Evolutionary conservation across 305 asterid species (phyloP).

Genomic region (Fraxinus angustifolia): DNA sequence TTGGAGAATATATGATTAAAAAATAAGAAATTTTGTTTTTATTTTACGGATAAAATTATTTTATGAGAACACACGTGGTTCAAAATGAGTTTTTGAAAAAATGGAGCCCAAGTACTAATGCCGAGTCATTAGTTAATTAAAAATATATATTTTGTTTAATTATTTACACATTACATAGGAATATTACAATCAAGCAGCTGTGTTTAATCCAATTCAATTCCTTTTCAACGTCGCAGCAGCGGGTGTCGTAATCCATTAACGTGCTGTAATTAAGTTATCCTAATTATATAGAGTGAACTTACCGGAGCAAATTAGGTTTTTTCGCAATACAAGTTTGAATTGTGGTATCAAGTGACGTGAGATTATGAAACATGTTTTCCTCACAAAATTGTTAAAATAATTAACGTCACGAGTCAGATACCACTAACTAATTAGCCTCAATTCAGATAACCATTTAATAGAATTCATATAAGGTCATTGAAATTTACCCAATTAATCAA

Average conservation of each 20-base stretch:
- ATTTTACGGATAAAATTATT: no score
- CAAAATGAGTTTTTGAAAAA: no score
- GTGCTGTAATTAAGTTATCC: not conserved
- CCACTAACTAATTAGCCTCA: conserved; percentile 22
- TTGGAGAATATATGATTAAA: no score
- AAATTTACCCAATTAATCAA: no score
- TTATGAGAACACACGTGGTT: no score
- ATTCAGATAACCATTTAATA: not conserved
- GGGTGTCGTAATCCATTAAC: not conserved
- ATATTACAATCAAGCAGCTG: not conserved
- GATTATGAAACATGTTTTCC: not conserved
- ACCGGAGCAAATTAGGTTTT: not conserved
- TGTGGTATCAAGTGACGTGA: not conserved
- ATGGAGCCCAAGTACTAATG: no score
- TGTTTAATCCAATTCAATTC: not conserved
- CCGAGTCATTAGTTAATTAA: not conserved
- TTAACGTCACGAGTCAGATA: conserved; percentile 31
- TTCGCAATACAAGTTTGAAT: not conserved
- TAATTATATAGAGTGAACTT: not conserved
- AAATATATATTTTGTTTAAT: no score
- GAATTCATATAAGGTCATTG: not conserved
- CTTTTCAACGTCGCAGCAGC: not conserved
- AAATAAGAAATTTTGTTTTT: no score
- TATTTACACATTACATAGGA: no score
- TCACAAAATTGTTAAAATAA: not conserved